These are phyloP conservation scores for Lactifluus rugatus DNA, from an alignment of 768 basidiomycete species.

Conservation along the genomic window DNA sequence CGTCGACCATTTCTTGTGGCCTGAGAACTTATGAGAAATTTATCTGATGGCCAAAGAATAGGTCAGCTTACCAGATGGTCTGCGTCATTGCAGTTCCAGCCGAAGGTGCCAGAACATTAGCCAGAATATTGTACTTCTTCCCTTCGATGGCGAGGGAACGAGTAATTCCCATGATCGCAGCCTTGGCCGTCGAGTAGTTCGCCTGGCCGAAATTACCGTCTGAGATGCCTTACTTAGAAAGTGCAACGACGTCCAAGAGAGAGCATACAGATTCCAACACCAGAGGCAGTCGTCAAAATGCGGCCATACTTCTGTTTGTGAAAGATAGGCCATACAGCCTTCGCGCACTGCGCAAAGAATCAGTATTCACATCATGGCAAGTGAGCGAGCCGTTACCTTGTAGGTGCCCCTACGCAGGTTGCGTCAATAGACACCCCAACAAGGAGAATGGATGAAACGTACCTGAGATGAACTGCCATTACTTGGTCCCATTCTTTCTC, in stretches of 20 bases:
- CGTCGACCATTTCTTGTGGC: conserved; percentile 80
- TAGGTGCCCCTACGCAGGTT: conserved; percentile 56
- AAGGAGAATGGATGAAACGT: neutral
- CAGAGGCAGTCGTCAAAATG: conserved; percentile 89
- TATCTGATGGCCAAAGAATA: neutral
- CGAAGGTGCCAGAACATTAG: conserved; percentile 78
- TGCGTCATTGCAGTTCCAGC: conserved; percentile 90
- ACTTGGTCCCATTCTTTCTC: conserved; percentile 94
- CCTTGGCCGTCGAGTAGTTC: conserved; percentile 91
- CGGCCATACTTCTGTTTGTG: conserved; percentile 94
- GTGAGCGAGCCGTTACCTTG: conserved; percentile 40
- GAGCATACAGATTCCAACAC: conserved; percentile 83
- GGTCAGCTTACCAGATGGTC: conserved; percentile 53
- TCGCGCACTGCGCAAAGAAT: conserved; percentile 52
- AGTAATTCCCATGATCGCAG: conserved; percentile 86
- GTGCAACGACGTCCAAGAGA: neutral
- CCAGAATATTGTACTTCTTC: conserved; percentile 80
- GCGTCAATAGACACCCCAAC: neutral
- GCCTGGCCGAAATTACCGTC: conserved; percentile 95
- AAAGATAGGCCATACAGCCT: conserved; percentile 96
- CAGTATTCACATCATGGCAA: neutral
- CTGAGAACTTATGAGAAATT: conserved; percentile 27
- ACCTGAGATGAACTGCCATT: conserved; percentile 74
- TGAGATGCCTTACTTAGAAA: conserved; percentile 24
- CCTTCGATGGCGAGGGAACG: conserved; percentile 87